Evolutionary conservation across 2,329 filamentous ascomycete genomes (phyloP), one percentile per base, ranked within the genome.

Genomic region (Arthrobotrys sinensis): DNA sequence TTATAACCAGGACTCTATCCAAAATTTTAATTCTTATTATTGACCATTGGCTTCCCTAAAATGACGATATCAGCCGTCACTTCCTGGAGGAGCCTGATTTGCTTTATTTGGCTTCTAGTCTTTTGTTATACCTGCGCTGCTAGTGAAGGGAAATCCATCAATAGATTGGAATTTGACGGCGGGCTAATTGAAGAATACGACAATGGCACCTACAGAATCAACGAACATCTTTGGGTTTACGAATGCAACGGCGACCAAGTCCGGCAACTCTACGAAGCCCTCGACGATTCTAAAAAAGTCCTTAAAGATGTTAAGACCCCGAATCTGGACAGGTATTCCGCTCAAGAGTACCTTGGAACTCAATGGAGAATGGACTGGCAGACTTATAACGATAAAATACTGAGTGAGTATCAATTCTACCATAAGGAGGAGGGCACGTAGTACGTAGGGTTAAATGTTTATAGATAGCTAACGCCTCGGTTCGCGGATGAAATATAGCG

Each of bases 261-360:
- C 4, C 46, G 24, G 8, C 3, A 38, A 14, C 52, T 66, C 48
- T 43, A 45, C 6, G 16, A 40, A 2, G n/a, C 48, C 10, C 21
- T 55, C 8, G 24, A 53, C 14, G 48, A 68, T 1, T 48, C 64
- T 5, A 57, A 40, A 32, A 28, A 28, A 24, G 38, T 68, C 19
- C 19, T 55, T 1, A n/a, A 28, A 3, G 46, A 38, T 0, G 48
- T 38, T 19, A 40, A 24, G 16, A 24, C 8, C 14, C 64, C 64
- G 16, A 43, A 57, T 11, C 36, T 52, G 2, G 48, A 55, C 14
- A n/a, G 14, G 8, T 38, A 24, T 7, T 24, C 64, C 3, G 64
- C 64, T 3, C 46, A 55, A 24, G 64, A 68, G 36, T 68, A 68
- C 45, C 48, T 68, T 28, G 64, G 64, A 6, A 34, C 64, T 6